Evolutionary conservation across 1,284 basidiomycete genomes (phyloP), one percentile per base, ranked within the genome.

Genomic region (Tylopilus sp.): DNA sequence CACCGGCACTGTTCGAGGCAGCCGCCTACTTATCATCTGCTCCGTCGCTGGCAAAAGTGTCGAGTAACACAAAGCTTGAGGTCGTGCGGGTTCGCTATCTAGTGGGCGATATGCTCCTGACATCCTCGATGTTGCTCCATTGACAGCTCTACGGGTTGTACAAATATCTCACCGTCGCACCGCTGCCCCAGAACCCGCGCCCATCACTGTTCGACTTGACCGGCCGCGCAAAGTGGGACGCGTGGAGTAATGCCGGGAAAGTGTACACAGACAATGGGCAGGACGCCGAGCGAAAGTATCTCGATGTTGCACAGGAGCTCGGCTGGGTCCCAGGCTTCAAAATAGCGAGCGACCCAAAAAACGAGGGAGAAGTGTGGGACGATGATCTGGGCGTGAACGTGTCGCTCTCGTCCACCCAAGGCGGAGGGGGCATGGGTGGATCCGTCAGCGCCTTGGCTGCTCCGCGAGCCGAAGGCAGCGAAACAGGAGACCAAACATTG

Each of bases 171-270:
- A 89, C 82, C 7, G 74, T 79, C 18, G 75, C 81, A 0, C 63
- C 76, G 12, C 60, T 55, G n/a, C 82, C 89, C 18, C 72, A 69
- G 30, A 72, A 71, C 7, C 62, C 81, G 4, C 78, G 87, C 2
- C 93, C 92, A 1, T 89, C 86, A 6, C 74, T 95, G 26, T 90
- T 94, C 60, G 89, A 90, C 55, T 78, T 88, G 62, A 77, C 85
- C 2, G 86, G 83, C 2, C 74, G 89, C 28, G 90, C 91, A 2
- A 95, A 95, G 67, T 91, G 89, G 85, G 91, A 94, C 62, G 87
- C 90, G 1, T 95, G 92, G 90, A 74, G 65, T 28, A 61, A 71
- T 6, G 66, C 74, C n/a, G 77, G 76, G 4, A 74, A 74, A 53
- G 73, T 68, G 18, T 87, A 83, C 55, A 64, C 65, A 18, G 66